Conservation (phyloP, 2,329 filamentous ascomycete genomes). For the Rutstroemia sp. region DNA sequence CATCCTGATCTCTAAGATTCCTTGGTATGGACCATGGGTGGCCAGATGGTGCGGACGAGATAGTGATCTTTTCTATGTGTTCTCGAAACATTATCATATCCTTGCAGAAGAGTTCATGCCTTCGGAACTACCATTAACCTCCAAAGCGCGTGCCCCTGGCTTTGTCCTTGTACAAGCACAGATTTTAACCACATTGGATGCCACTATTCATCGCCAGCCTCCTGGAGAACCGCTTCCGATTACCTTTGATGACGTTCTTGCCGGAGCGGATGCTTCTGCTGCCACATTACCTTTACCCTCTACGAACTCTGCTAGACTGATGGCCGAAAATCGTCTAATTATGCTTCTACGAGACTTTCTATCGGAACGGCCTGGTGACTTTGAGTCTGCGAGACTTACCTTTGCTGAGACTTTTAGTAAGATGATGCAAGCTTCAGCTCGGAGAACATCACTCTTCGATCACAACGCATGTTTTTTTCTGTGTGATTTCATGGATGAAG, state of each 20-base stretch:
- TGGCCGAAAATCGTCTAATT: conserved; percentile 65
- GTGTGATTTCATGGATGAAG: conserved; percentile 66
- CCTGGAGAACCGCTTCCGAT: conserved; percentile 41
- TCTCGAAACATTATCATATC: conserved; percentile 63
- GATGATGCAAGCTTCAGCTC: conserved; percentile 54
- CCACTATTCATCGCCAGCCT: conserved; percentile 57
- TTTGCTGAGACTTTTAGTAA: conserved; percentile 57
- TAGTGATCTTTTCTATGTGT: conserved; percentile 68
- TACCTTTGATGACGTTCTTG: conserved; percentile 58
- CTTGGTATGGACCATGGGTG: conserved; percentile 64
- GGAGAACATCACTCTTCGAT: conserved; percentile 59
- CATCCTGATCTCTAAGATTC: conserved; percentile 51
- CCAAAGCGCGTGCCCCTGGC: conserved; percentile 51
- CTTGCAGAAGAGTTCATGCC: conserved; percentile 52
- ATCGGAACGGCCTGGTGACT: conserved; percentile 49
- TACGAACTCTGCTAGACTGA: conserved; percentile 52
- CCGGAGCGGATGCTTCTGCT: conserved; percentile 51
- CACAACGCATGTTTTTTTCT: conserved; percentile 67
- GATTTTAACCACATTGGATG: conserved; percentile 56
- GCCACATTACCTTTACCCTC: conserved; percentile 49
- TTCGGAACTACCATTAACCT: conserved; percentile 42
- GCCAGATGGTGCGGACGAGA: conserved; percentile 65
- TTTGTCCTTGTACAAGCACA: conserved; percentile 63
- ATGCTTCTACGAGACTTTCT: conserved; percentile 64
- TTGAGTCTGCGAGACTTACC: conserved; percentile 44